Percentiles rank a stretch among this genome's conserved stretches.
Evolutionary conservation across 768 basidiomycete genomes (phyloP).

Genomic region (Mycena venus): DNA sequence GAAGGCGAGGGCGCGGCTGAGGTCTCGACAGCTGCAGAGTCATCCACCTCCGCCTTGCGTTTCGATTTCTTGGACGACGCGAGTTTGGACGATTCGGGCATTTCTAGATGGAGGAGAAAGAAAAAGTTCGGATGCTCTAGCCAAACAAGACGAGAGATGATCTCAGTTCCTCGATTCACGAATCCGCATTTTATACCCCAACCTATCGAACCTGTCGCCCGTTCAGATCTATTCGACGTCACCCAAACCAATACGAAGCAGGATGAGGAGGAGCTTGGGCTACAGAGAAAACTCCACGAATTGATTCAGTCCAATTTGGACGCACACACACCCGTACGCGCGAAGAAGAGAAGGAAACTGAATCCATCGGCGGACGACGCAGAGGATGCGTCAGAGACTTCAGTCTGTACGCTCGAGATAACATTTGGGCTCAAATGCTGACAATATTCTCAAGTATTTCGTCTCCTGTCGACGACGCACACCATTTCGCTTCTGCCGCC

Average conservation of each 20-base stretch:
- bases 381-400: neutral
- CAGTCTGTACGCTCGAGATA: conserved; percentile 10
- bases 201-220: conserved; percentile 49
- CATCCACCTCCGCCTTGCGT: conserved; percentile 38
- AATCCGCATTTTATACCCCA: conserved; percentile 61
- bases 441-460: conserved; percentile 54
- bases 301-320: conserved; percentile 27
- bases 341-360: conserved; percentile 19
- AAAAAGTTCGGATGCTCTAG: neutral
- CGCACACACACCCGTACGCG: neutral
- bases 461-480: conserved; percentile 62
- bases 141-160: conserved; percentile 18
- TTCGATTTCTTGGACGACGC: conserved; percentile 38
- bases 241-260: neutral
- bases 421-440: conserved; percentile 15
- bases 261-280: conserved; percentile 24
- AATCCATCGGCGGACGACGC: neutral
- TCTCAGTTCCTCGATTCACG: conserved; percentile 57
- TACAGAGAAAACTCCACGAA: conserved; percentile 36
- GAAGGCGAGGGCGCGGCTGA: conserved; percentile 19
- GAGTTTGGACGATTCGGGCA: conserved; percentile 33
- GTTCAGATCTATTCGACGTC: conserved; percentile 44
- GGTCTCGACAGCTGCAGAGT: conserved; percentile 9
- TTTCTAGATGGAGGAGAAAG: conserved; percentile 23
- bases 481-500: conserved; percentile 59